Percentiles rank a stretch among this genome's conserved stretches.
phyloP scores from a whole-genome alignment of 257 asterid species.

The Agastache rugosa region DNA sequence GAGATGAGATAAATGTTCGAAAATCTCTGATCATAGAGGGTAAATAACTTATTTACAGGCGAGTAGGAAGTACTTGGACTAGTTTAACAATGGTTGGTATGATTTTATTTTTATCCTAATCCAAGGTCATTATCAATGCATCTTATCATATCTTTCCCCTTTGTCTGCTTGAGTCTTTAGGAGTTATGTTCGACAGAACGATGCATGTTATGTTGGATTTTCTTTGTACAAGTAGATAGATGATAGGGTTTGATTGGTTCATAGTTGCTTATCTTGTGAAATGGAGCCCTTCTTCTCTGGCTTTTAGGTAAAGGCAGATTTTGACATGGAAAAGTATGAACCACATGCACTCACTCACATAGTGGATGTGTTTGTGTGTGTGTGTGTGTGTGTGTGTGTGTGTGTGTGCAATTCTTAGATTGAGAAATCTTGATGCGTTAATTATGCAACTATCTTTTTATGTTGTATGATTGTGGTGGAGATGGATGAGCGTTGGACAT shows the following conservation, averaged over 20 bases:
- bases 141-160: background rate
- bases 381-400: slow-evolving; percentile 10
- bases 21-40: slow-evolving; percentile 20
- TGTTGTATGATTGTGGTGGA: slow-evolving; percentile 14
- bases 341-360: slow-evolving; percentile 1
- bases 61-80: slow-evolving; percentile 12
- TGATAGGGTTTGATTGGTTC: slow-evolving; percentile 42
- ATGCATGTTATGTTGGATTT: background rate
- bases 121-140: background rate
- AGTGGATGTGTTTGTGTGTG: slow-evolving; percentile 17
- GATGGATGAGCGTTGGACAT: slow-evolving; percentile 1
- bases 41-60: slow-evolving; percentile 31
- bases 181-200: background rate
- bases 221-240: background rate
- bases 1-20: slow-evolving; percentile 26
- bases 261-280: slow-evolving; percentile 29
- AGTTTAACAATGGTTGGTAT: background rate
- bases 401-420: background rate
- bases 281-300: slow-evolving; percentile 14
- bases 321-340: background rate
- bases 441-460: background rate
- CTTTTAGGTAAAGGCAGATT: slow-evolving; percentile 23
- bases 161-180: background rate
- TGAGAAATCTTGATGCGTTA: background rate
- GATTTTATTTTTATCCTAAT: background rate